Evolutionary conservation across 257 asterid species (phyloP).

Genomic region (Solanum clarkiae): DNA sequence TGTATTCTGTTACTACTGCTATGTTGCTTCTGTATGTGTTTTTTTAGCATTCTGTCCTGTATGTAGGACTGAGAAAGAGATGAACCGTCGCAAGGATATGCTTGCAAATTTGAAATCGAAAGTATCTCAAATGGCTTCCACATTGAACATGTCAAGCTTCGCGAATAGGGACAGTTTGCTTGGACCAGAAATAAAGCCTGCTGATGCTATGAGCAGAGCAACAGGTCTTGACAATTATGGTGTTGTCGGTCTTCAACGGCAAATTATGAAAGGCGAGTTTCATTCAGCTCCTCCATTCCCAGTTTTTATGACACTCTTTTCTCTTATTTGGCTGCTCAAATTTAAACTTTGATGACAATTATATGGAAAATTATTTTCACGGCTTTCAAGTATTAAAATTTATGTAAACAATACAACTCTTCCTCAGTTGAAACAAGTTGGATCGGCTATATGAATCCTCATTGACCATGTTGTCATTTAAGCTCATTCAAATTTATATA

Average conservation of each 20-base stretch:
- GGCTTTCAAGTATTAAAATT: neutral
- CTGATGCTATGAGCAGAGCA: constrained; percentile 74
- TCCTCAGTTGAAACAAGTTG: neutral
- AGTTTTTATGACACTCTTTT: neutral
- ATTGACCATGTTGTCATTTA: neutral
- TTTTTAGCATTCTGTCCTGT: neutral
- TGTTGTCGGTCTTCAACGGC: constrained; percentile 83
- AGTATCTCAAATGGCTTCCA: constrained; percentile 74
- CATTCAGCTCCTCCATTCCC: neutral
- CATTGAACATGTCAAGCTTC: constrained; percentile 79
- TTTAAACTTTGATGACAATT: neutral
- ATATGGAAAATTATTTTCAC: neutral
- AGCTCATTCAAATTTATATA: neutral
- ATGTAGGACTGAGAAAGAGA: constrained; percentile 80
- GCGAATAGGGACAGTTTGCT: constrained; percentile 87
- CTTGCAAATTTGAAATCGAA: constrained; percentile 55
- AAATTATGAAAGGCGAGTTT: constrained; percentile 77
- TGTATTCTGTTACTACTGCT: neutral
- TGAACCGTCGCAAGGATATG: constrained; percentile 85
- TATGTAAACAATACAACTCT: neutral
- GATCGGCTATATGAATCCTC: neutral
- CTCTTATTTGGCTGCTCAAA: neutral
- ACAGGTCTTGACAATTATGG: constrained; percentile 78
- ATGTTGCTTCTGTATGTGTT: neutral
- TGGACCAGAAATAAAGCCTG: constrained; percentile 85